Base-by-base conservation (phyloP, 352 stramenopile genomes). In the Phytophthora pisi region DNA sequence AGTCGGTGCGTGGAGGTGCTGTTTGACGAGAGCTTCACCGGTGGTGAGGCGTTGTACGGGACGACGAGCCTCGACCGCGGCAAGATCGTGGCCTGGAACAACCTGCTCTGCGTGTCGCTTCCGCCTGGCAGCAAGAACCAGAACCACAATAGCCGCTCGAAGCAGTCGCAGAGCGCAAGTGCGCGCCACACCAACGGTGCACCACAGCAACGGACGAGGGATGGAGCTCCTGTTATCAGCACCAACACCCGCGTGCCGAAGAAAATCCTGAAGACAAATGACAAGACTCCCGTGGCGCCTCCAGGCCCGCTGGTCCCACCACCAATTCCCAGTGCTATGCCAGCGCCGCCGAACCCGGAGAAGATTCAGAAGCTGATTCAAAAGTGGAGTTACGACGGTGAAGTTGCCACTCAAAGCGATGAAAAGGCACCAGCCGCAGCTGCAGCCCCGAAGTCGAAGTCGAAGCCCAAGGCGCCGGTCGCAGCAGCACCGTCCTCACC, bases 1-100 rank as follows among this genome's bases (percentile, higher is more conserved):
- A 98, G 90, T 60, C 95, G 91, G 54, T 99, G 96, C 70, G 97
- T 99, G 11, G 98, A 99, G 73, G 95, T 99, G 31, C 88, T 99
- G 4, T 98, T 99, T 63, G 90, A 96, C 64, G 81, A 94, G 74
- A 94, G 98, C 47, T 99, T 99, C 62, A 98, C 98, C 13, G 98
- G 97, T 56, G 98, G 98, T 7, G 96, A 96, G 36, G 93, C 84
- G 18, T 78, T 99, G 1, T 97, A 99, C 59, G 97, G 98, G 26
- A 88, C 90, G 11, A 98, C 92, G 63, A 97, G 86, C 13, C 93
- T 98, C 26, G 98, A 99, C 47, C 85, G 97, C 34, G 97, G 96
- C 36, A 98, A 98, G 72, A 90, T 99, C 26, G 96, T 97, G 63
- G 82, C 96, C 6, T 99, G 97, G 97, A 90, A 89, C 65, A 96